Percentiles rank a stretch among this genome's conserved stretches.
phyloP scores from a whole-genome alignment of 1,284 basidiomycete species.

The Filobasidium uniguttulatum region DNA sequence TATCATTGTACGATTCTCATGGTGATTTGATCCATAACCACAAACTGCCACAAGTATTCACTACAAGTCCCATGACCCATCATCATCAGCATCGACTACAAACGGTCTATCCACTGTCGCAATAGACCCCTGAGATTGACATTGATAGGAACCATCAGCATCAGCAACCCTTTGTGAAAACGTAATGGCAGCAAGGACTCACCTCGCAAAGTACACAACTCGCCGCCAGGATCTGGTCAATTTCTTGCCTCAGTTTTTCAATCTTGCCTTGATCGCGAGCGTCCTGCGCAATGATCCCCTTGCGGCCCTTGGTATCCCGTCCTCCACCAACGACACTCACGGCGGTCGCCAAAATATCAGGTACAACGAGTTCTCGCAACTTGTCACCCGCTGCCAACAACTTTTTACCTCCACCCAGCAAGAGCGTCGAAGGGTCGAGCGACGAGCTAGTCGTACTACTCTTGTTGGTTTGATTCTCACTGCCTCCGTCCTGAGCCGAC shows the following conservation, averaged over 20 bases:
- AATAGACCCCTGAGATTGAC: constrained; percentile 44
- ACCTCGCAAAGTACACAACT: constrained; percentile 81
- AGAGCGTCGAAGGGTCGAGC: constrained; percentile 23
- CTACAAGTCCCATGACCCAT: constrained; percentile 66
- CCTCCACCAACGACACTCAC: constrained; percentile 34
- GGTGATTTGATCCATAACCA: too few species aligned
- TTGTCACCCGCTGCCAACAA: constrained; percentile 76
- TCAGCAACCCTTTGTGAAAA: background rate
- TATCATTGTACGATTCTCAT: too few species aligned
- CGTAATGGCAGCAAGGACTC: background rate
- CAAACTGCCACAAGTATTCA: too few species aligned
- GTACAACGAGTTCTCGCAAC: constrained; percentile 75
- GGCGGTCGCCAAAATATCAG: constrained; percentile 62
- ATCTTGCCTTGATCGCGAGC: constrained; percentile 42
- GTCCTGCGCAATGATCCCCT: constrained; percentile 40
- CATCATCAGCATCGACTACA: constrained; percentile 61
- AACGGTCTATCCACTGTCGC: constrained; percentile 75
- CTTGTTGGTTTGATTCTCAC: background rate
- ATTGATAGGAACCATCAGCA: background rate
- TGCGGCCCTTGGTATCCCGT: constrained; percentile 45
- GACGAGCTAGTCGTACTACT: constrained; percentile 4
- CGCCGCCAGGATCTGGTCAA: constrained; percentile 74
- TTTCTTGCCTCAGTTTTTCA: constrained; percentile 51
- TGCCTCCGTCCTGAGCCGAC: constrained; percentile 18
- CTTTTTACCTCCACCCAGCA: constrained; percentile 51